Evolutionary conservation across 108 stramenopile species (phyloP).

Genomic region (Mediolabrus comicus): DNA sequence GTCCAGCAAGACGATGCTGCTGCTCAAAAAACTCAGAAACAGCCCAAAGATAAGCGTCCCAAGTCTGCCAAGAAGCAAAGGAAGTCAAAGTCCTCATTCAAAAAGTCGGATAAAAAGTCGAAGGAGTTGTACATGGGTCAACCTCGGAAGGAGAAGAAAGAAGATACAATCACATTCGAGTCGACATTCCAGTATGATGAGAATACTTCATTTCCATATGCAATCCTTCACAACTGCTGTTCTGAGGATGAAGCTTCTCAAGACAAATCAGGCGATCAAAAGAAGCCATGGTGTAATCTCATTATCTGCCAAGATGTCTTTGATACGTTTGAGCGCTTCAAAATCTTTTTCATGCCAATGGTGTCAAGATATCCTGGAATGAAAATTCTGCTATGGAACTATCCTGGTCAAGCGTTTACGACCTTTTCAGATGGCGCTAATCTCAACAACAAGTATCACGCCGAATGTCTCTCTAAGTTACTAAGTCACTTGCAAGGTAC

Average conservation of each 20-base stretch:
- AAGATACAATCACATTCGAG: constrained; percentile 33
- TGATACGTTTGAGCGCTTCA: constrained; percentile 77
- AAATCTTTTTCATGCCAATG: constrained; percentile 76
- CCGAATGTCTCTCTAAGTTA: constrained; percentile 64
- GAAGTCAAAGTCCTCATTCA: background rate
- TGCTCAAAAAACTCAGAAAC: background rate
- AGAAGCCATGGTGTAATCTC: constrained; percentile 57
- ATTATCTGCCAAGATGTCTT: constrained; percentile 87
- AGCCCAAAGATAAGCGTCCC: background rate
- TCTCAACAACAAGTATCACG: constrained; percentile 87
- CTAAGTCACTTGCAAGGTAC: constrained; percentile 57
- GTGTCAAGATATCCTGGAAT: constrained; percentile 69
- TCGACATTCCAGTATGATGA: constrained; percentile 47
- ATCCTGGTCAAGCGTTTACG: constrained; percentile 89
- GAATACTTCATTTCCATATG: constrained; percentile 44
- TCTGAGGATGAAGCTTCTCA: background rate
- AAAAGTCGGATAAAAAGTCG: background rate
- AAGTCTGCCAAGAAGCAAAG: background rate
- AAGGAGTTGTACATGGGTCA: background rate
- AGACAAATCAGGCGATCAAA: background rate
- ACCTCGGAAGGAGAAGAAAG: constrained; percentile 22
- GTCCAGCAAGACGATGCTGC: background rate
- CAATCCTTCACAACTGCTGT: constrained; percentile 28
- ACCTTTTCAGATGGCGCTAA: constrained; percentile 66
- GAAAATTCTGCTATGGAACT: constrained; percentile 85